phyloP scores from a whole-genome alignment of 1,284 basidiomycete genomes.

The Schizopora paradoxa region DNA sequence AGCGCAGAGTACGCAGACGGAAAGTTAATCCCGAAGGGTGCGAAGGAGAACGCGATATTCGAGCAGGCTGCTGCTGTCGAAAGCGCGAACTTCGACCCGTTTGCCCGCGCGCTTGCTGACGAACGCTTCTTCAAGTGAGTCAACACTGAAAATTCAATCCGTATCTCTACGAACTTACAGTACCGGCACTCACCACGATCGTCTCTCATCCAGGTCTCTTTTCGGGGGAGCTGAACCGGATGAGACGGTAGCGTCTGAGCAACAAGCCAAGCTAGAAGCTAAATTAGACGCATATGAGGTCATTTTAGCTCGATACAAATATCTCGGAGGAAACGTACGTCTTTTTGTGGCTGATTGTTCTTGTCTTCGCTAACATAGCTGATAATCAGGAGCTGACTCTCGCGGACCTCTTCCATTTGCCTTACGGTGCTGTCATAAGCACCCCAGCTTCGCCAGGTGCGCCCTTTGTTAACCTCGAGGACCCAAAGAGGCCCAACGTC shows the following conservation, averaged over 20 bases:
- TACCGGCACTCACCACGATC: slow-evolving; percentile 5
- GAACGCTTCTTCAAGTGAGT: slow-evolving; percentile 36
- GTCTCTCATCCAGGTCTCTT: neutral
- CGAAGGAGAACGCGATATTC: slow-evolving; percentile 26
- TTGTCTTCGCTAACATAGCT: neutral
- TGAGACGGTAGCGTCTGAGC: slow-evolving; percentile 23
- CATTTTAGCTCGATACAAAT: slow-evolving; percentile 40
- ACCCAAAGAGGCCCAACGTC: slow-evolving; percentile 28
- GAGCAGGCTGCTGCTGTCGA: slow-evolving; percentile 32
- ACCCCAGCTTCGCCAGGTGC: too few species aligned
- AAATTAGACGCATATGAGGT: slow-evolving; percentile 42
- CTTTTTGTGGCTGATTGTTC: slow-evolving; percentile 4
- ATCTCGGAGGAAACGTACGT: slow-evolving; percentile 43
- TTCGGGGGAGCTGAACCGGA: slow-evolving; percentile 21
- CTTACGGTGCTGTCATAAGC: slow-evolving; percentile 33
- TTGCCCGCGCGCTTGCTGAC: slow-evolving; percentile 20
- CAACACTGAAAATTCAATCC: slow-evolving; percentile 28
- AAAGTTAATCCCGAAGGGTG: slow-evolving; percentile 21
- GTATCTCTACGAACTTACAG: too few species aligned
- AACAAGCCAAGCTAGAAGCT: slow-evolving; percentile 26
- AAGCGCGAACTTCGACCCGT: slow-evolving; percentile 29
- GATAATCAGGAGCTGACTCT: slow-evolving; percentile 36
- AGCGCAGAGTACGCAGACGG: slow-evolving; percentile 33
- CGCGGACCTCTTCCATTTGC: slow-evolving; percentile 49
- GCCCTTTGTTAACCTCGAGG: slow-evolving; percentile 21